A percentile compares a stretch with the other conserved stretches of the same genome.
phyloP scores from a whole-genome alignment of 129 eudicot species.

The Artemisia tridentata region DNA sequence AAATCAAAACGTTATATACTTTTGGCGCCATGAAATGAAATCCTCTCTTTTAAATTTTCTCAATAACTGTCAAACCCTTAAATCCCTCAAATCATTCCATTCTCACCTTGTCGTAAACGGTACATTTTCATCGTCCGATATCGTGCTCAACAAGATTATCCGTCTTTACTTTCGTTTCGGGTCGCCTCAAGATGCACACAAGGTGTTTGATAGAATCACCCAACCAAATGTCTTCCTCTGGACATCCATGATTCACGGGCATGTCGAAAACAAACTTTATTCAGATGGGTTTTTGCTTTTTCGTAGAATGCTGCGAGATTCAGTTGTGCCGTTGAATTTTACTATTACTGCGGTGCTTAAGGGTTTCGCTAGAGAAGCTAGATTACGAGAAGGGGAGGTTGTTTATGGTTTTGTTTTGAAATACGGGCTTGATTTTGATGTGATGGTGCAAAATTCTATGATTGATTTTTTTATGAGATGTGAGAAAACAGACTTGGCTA shows the following conservation, averaged over 20 bases:
- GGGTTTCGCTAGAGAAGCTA: conserved; percentile 42
- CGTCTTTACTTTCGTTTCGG: conserved; percentile 38
- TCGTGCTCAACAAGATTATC: conserved; percentile 45
- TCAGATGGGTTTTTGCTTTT: conserved; percentile 33
- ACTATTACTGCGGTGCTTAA: conserved; percentile 34
- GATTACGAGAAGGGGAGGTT: conserved; percentile 35
- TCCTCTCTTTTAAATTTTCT: conserved; percentile 27
- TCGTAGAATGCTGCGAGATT: conserved; percentile 30
- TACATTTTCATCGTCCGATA: conserved; percentile 39
- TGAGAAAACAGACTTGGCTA: conserved; percentile 38
- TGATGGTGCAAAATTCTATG: conserved; percentile 47
- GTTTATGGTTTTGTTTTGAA: conserved; percentile 41
- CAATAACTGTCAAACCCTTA: conserved; percentile 33
- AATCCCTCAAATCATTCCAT: conserved; percentile 38
- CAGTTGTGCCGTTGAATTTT: conserved; percentile 37
- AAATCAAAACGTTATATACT: background rate
- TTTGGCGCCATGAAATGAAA: conserved; percentile 53
- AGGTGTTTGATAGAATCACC: conserved; percentile 41
- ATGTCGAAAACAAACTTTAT: conserved; percentile 34
- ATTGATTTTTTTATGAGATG: conserved; percentile 51
- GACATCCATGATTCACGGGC: conserved; percentile 62
- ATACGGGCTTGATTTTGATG: conserved; percentile 42
- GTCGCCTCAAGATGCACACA: conserved; percentile 27
- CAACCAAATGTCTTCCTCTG: conserved; percentile 54
- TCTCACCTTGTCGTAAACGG: conserved; percentile 41